Conservation (phyloP, 257 asterid species). For the Mitragyna speciosa region DNA sequence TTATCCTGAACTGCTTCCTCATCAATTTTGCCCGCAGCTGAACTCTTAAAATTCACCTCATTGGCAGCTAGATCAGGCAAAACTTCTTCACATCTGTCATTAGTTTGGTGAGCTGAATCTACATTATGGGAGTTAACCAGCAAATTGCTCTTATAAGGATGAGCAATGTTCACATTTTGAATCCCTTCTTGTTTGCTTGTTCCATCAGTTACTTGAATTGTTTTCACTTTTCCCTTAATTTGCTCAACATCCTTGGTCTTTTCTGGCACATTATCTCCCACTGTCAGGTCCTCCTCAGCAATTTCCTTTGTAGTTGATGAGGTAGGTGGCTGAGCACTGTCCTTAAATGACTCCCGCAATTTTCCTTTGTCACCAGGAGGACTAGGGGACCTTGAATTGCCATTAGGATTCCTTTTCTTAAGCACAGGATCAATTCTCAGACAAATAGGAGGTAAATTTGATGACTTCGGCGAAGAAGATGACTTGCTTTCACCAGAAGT, state of each 20-base stretch:
- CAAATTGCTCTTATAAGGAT: not conserved
- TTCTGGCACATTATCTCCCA: slow-evolving; percentile 6
- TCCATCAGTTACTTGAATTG: slow-evolving; percentile 42
- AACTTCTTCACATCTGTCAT: slow-evolving; percentile 14
- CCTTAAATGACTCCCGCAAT: slow-evolving; percentile 19
- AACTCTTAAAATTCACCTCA: not conserved
- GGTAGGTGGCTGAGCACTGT: slow-evolving; percentile 9
- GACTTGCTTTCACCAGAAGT: slow-evolving; percentile 29
- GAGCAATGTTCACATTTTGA: slow-evolving; percentile 3
- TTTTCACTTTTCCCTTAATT: slow-evolving; percentile 25
- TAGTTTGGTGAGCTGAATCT: slow-evolving; percentile 2
- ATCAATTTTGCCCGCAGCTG: slow-evolving; percentile 9
- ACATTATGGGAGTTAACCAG: not conserved
- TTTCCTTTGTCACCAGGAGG: slow-evolving; percentile 41
- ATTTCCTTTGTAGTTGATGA: slow-evolving; percentile 11
- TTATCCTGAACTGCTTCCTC: slow-evolving; percentile 17
- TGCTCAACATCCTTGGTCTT: slow-evolving; percentile 22
- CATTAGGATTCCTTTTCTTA: slow-evolving; percentile 37
- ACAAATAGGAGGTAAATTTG: slow-evolving; percentile 75
- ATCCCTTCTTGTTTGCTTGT: slow-evolving; percentile 13
- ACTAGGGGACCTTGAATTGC: slow-evolving; percentile 52
- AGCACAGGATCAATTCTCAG: slow-evolving; percentile 76
- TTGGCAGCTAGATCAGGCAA: not conserved
- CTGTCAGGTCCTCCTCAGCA: not conserved
- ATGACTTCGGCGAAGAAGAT: slow-evolving; percentile 43